phyloP scores from a whole-genome alignment of 257 asterid species.

The Penstemon davidsonii region DNA sequence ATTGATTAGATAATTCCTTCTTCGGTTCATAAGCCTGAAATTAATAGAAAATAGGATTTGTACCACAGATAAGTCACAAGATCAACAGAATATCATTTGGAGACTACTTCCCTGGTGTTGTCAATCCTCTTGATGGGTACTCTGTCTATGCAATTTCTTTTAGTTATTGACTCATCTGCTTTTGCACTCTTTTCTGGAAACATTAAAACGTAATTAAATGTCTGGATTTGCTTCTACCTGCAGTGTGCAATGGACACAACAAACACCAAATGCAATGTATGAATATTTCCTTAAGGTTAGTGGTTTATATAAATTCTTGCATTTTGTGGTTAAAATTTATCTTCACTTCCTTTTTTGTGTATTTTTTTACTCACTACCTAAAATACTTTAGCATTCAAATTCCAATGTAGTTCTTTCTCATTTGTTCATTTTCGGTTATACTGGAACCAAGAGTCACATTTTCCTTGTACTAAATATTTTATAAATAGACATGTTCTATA shows the following conservation, averaged over 20 bases:
- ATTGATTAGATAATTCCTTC: slow-evolving; percentile 6
- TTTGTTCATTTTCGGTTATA: not conserved
- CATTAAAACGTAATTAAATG: slow-evolving; percentile 3
- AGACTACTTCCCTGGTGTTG: slow-evolving; percentile 88
- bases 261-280: slow-evolving; percentile 83
- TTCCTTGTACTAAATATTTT: slow-evolving; percentile 4
- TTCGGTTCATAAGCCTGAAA: slow-evolving; percentile 10
- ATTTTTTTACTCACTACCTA: not conserved
- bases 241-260: slow-evolving; percentile 84
- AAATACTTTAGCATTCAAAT: not conserved
- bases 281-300: slow-evolving; percentile 93
- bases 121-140: slow-evolving; percentile 98
- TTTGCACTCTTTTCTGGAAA: slow-evolving; percentile 6
- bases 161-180: slow-evolving; percentile 16
- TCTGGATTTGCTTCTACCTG: slow-evolving; percentile 33
- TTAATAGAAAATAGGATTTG: slow-evolving; percentile 24
- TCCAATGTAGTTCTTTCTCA: not conserved
- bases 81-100: slow-evolving; percentile 85
- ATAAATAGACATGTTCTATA: slow-evolving; percentile 13
- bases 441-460: not conserved
- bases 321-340: slow-evolving; percentile 1
- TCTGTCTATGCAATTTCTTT: slow-evolving; percentile 23
- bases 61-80: slow-evolving; percentile 81
- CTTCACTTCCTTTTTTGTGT: not conserved
- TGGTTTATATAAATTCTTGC: slow-evolving; percentile 1